phyloP scores from a whole-genome alignment of 805 yeast species.

The Schizosaccharomyces osmophilus region DNA sequence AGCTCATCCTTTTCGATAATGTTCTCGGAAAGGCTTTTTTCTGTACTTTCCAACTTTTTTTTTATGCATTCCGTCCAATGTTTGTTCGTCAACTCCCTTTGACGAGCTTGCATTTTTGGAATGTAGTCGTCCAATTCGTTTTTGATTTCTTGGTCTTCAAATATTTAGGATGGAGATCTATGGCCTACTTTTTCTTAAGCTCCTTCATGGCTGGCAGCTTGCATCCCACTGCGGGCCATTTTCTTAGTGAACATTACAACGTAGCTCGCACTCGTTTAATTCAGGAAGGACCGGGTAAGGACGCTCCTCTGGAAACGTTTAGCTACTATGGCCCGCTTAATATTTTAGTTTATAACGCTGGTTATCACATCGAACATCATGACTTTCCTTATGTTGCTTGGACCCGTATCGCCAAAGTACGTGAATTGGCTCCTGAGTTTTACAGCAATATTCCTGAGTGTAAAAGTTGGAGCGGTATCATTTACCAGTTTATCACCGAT shows the following conservation, averaged over 20 bases:
- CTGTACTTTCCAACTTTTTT: slow-evolving; percentile 62
- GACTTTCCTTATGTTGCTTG: slow-evolving; percentile 88
- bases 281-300: slow-evolving; percentile 12
- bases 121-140: slow-evolving; percentile 25
- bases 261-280: slow-evolving; percentile 10
- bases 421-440: slow-evolving; percentile 50
- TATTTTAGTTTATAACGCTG: slow-evolving; percentile 70
- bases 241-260: slow-evolving; percentile 59
- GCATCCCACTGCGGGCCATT: slow-evolving; percentile 89
- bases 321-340: slow-evolving; percentile 71
- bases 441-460: slow-evolving; percentile 60
- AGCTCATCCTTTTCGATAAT: slow-evolving; percentile 48
- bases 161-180: slow-evolving; percentile 38
- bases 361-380: slow-evolving; percentile 84
- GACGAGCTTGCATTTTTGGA: slow-evolving; percentile 39
- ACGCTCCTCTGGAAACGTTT: slow-evolving; percentile 53
- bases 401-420: slow-evolving; percentile 46
- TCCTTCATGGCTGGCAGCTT: slow-evolving; percentile 75
- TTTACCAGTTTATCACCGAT: slow-evolving; percentile 44
- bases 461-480: slow-evolving; percentile 53
- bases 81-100: slow-evolving; percentile 51
- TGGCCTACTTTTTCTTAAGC: slow-evolving; percentile 43
- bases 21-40: slow-evolving; percentile 74
- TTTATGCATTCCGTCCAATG: slow-evolving; percentile 79
- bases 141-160: slow-evolving; percentile 35